phyloP scores from a whole-genome alignment of 176 grass and related monocot genomes.

The Bolboschoenus planiculmis region DNA sequence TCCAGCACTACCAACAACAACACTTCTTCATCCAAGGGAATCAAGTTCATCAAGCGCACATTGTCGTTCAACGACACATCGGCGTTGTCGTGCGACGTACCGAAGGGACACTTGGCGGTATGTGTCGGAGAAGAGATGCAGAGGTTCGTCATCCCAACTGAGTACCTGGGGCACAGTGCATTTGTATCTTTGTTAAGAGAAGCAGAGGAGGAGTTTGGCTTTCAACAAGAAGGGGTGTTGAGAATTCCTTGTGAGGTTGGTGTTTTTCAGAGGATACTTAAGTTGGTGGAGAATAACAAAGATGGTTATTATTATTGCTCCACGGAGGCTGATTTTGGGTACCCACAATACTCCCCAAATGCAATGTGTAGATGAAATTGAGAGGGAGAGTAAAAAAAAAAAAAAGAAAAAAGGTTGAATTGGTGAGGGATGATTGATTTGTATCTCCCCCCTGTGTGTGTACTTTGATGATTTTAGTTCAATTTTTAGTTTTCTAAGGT shows the following conservation, averaged over 20 bases:
- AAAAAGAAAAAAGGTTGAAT: background rate
- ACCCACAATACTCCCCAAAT: slow-evolving; percentile 20
- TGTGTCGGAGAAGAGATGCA: slow-evolving; percentile 85
- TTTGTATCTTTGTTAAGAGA: slow-evolving; percentile 71
- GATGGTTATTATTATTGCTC: slow-evolving; percentile 40
- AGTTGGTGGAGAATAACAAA: slow-evolving; percentile 49
- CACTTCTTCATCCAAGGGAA: slow-evolving; percentile 60
- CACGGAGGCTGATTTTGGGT: slow-evolving; percentile 48
- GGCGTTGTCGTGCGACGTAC: slow-evolving; percentile 19
- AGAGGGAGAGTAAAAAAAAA: background rate
- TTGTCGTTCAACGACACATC: slow-evolving; percentile 59
- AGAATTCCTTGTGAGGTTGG: slow-evolving; percentile 76
- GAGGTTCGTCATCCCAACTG: slow-evolving; percentile 89
- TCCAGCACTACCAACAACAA: background rate
- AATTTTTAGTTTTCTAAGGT: background rate
- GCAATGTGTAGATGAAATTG: slow-evolving; percentile 3
- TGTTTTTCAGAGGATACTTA: slow-evolving; percentile 54
- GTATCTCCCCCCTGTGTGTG: slow-evolving; percentile 23
- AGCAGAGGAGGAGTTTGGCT: slow-evolving; percentile 91
- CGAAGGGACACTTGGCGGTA: slow-evolving; percentile 71
- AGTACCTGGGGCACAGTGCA: slow-evolving; percentile 61
- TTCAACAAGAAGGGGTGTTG: slow-evolving; percentile 71
- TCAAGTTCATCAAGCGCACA: slow-evolving; percentile 85
- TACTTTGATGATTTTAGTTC: slow-evolving; percentile 4
- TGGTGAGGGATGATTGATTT: slow-evolving; percentile 27